Conservation (phyloP, 768 basidiomycete species). For the Leucosporidium creatinivorum region DNA sequence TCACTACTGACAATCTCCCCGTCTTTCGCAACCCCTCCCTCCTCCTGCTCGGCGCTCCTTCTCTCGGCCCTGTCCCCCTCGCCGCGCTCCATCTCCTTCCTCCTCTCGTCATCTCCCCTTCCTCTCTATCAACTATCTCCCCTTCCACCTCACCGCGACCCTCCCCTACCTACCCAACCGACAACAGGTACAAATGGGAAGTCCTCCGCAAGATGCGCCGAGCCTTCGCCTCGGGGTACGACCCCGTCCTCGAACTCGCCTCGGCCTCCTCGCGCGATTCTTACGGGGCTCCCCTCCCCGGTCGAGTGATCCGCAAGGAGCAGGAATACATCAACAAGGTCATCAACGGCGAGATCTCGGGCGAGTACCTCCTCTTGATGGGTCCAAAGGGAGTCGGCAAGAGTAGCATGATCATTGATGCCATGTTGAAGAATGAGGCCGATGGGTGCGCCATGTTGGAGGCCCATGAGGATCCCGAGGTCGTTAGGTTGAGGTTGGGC, state of each 20-base stretch:
- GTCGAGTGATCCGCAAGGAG: conserved; percentile 51
- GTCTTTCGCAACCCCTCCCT: not conserved
- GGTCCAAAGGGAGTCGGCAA: conserved; percentile 54
- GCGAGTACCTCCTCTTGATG: conserved; percentile 67
- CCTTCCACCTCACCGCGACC: not conserved
- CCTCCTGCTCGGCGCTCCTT: no score
- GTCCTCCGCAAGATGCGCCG: conserved; percentile 74
- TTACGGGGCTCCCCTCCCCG: conserved; percentile 40
- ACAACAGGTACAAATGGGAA: conserved; percentile 57
- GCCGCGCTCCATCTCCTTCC: not conserved
- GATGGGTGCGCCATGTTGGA: conserved; percentile 62
- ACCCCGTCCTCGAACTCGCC: conserved; percentile 69
- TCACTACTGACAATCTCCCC: no score
- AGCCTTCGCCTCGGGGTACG: conserved; percentile 67
- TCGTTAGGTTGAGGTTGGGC: conserved; percentile 70
- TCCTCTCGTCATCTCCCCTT: not conserved
- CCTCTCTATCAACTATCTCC: no score
- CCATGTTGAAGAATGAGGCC: conserved; percentile 26
- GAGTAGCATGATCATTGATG: conserved; percentile 13
- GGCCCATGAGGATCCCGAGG: conserved; percentile 78
- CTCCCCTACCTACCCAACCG: not conserved
- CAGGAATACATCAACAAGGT: conserved; percentile 71
- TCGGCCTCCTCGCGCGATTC: conserved; percentile 45
- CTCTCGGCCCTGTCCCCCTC: not conserved
- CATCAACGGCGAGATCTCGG: conserved; percentile 62